These are phyloP conservation scores for Pseudogymnoascus sp. DNA, from an alignment of 2,329 filamentous ascomycete genomes.

Conservation along the genomic window DNA sequence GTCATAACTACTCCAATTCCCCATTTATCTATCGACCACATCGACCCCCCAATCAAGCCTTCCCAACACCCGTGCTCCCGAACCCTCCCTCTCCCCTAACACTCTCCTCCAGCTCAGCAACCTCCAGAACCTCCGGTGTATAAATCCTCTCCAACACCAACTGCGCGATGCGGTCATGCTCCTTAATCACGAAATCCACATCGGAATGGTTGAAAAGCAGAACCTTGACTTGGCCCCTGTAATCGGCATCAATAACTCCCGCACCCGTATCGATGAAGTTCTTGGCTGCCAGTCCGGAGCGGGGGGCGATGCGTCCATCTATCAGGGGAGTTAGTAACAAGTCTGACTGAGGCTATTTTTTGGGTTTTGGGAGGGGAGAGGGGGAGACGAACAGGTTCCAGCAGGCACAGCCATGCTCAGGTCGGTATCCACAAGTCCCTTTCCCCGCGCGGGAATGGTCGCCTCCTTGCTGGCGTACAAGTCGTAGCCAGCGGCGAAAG, in stretches of 20 bases:
- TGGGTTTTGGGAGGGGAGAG: background rate
- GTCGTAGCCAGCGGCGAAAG: constrained; percentile 89
- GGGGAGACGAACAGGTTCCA: constrained; percentile 66
- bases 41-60: constrained; percentile 13
- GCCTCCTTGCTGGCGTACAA: constrained; percentile 73
- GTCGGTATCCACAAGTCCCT: constrained; percentile 83
- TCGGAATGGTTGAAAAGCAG: constrained; percentile 91
- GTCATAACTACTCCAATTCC: background rate
- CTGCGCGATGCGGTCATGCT: constrained; percentile 89
- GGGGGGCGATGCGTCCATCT: constrained; percentile 86
- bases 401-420: constrained; percentile 85
- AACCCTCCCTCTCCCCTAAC: constrained; percentile 87
- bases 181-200: constrained; percentile 69
- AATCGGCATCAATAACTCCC: constrained; percentile 96
- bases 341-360: background rate
- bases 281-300: constrained; percentile 86
- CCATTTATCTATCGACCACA: background rate
- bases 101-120: constrained; percentile 81
- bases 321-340: background rate
- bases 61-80: constrained; percentile 65
- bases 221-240: constrained; percentile 88
- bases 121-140: constrained; percentile 86
- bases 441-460: constrained; percentile 72
- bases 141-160: constrained; percentile 90
- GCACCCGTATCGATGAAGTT: constrained; percentile 95